phyloP scores from a whole-genome alignment of 441 rosid genomes.

The Populus hybrid region DNA sequence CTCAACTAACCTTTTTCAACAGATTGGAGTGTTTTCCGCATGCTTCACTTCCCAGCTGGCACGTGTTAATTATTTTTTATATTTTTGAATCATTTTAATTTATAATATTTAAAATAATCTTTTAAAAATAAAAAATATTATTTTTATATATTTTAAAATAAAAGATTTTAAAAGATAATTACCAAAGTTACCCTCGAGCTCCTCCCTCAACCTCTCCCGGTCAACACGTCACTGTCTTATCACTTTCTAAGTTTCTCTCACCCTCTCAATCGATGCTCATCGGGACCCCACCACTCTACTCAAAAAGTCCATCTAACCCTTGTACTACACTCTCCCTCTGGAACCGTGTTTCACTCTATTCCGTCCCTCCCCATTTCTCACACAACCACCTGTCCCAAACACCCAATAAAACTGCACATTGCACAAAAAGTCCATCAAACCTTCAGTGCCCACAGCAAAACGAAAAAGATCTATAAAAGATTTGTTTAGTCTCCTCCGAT shows the following conservation, averaged over 20 bases:
- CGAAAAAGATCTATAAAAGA: neutral
- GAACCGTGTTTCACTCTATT: neutral
- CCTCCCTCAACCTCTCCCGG: neutral
- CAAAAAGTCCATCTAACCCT: conserved; percentile 5
- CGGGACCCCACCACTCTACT: conserved; percentile 22
- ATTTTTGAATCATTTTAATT: too few relatives aligned
- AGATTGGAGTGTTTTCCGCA: too few relatives aligned
- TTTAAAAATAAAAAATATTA: too few relatives aligned
- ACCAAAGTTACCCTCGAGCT: too few relatives aligned
- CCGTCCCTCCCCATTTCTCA: neutral
- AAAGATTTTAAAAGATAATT: too few relatives aligned
- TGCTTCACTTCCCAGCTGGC: too few relatives aligned
- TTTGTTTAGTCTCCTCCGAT: neutral
- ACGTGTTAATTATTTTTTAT: too few relatives aligned
- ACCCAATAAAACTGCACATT: too few relatives aligned
- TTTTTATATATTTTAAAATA: too few relatives aligned
- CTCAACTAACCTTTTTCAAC: too few relatives aligned
- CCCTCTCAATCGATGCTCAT: conserved; percentile 23
- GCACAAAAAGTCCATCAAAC: neutral
- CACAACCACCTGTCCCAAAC: conserved; percentile 10
- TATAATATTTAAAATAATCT: too few relatives aligned
- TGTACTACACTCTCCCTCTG: neutral
- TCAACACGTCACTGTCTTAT: conserved; percentile 27
- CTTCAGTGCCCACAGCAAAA: neutral
- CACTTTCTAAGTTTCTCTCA: conserved; percentile 16